These are phyloP conservation scores for Citrus inodora DNA, from an alignment of 345 rosid genomes.

Conservation along the genomic window DNA sequence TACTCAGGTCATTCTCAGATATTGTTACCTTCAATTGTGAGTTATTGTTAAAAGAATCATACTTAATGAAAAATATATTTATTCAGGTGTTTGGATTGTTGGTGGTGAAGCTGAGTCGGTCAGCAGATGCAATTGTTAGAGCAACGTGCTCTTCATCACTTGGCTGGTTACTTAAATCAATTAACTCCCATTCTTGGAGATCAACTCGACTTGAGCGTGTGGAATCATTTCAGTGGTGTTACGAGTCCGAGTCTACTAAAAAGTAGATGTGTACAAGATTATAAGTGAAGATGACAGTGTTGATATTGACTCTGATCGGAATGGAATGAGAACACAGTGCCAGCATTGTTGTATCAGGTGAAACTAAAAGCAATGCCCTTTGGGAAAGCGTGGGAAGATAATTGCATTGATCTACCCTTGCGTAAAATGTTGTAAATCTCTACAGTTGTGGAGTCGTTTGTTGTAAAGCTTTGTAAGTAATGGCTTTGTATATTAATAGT, in stretches of 20 bases:
- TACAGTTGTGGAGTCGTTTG: not conserved
- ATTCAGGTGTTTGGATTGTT: constrained; percentile 68
- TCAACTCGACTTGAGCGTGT: constrained; percentile 52
- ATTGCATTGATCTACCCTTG: not conserved
- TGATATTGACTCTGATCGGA: not conserved
- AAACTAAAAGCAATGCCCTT: not conserved
- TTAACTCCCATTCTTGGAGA: constrained; percentile 57
- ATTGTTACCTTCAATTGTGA: not conserved
- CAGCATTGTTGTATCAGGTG: not conserved
- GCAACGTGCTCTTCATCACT: constrained; percentile 76
- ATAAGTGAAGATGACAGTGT: not conserved
- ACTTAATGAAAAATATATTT: not conserved
- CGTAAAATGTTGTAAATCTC: not conserved
- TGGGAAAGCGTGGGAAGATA: not conserved
- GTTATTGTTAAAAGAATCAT: not conserved
- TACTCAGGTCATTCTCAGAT: constrained; percentile 55
- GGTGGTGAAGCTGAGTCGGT: constrained; percentile 78
- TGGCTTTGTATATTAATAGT: not conserved
- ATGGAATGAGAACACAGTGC: not conserved
- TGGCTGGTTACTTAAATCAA: constrained; percentile 67
- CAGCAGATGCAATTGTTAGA: constrained; percentile 75
- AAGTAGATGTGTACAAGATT: constrained; percentile 1
- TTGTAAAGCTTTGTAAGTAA: not conserved
- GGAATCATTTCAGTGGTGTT: constrained; percentile 38
- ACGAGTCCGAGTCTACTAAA: constrained; percentile 30